Base-by-base conservation (phyloP, 1,284 basidiomycete species). In the Ustilago bromivora region DNA sequence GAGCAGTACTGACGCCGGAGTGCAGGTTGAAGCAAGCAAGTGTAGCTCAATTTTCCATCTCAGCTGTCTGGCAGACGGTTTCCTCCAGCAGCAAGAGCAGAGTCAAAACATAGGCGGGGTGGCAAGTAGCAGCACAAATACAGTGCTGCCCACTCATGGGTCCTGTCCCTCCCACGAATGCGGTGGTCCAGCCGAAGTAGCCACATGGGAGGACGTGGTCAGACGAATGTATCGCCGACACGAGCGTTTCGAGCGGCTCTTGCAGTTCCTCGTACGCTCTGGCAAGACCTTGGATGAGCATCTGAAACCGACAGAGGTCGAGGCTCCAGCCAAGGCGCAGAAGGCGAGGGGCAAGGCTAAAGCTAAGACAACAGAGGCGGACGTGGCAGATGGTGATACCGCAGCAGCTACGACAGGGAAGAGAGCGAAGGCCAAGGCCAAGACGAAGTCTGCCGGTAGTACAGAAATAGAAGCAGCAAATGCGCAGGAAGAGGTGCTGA, bases 31-130 rank as follows among this genome's bases (percentile, higher is more conserved):
- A 17, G 17, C 28, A 17, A 13, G 15, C 4, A 23, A 28, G 11
- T 93, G 92, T 85, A 87, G 78, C 1, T 87, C 90, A 6, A 84
- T 91, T 3, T 89, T 91, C 2, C 94, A 96, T 84, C 87, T 95
- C 0, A 76, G 83, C 0, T 96, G 94, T 81, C 89, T 96, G 8
- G 90, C 92, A 2, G 57, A 86, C 6, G 82, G 88, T 23, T 93
- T 93, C 83, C 88, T 92, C 1, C n/a, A 66, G 36, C 66, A 72
- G 15, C 34, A 55, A 19, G 0, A 72, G 11, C 52, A 75, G 19
- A 53, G 32, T 23, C 13, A 34, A 28, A 13, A 4, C 2, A 28
- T 34, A 3, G 46, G 12, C 9, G 57, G 28, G 4, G 51, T 15
- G 2, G 36, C 23, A 0, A 17, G 31, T 19, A 57, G 64, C 13